Conservation (phyloP, 257 asterid genomes). For the Nicotiana tabacum region DNA sequence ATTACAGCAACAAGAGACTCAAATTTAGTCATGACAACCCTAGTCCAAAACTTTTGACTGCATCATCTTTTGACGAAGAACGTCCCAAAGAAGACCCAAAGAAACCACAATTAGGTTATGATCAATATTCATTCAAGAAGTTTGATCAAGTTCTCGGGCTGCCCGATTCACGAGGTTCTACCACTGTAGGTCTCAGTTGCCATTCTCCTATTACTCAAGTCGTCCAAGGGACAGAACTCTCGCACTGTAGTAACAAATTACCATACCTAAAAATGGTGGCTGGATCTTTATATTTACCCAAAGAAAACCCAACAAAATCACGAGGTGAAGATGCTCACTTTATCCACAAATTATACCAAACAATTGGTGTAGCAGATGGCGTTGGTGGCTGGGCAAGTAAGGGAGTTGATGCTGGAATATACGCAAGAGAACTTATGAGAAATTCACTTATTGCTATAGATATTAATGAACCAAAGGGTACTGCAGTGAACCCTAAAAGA, state of each 20-base stretch:
- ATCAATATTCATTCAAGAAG: neutral
- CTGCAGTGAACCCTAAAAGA: conserved; percentile 7
- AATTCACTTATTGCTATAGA: neutral
- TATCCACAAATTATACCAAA: neutral
- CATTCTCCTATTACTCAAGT: too few relatives aligned
- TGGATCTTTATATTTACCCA: neutral
- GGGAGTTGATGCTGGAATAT: conserved; percentile 20
- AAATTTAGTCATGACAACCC: neutral
- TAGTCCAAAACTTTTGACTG: too few relatives aligned
- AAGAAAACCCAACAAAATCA: neutral
- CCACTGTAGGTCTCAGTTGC: too few relatives aligned
- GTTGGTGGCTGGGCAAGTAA: conserved; percentile 22
- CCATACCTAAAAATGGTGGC: neutral
- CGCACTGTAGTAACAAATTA: neutral
- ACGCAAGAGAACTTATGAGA: conserved; percentile 18
- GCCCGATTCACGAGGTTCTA: neutral
- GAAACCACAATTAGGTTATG: neutral
- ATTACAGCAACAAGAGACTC: neutral
- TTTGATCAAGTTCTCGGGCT: neutral
- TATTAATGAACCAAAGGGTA: neutral
- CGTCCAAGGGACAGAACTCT: too few relatives aligned
- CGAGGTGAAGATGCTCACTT: conserved; percentile 32
- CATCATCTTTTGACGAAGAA: too few relatives aligned
- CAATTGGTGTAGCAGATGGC: conserved; percentile 27
- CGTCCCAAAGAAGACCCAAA: neutral